Percentiles rank a stretch among this genome's conserved stretches.
phyloP scores from a whole-genome alignment of 257 asterid species.

The Prunella vulgaris region DNA sequence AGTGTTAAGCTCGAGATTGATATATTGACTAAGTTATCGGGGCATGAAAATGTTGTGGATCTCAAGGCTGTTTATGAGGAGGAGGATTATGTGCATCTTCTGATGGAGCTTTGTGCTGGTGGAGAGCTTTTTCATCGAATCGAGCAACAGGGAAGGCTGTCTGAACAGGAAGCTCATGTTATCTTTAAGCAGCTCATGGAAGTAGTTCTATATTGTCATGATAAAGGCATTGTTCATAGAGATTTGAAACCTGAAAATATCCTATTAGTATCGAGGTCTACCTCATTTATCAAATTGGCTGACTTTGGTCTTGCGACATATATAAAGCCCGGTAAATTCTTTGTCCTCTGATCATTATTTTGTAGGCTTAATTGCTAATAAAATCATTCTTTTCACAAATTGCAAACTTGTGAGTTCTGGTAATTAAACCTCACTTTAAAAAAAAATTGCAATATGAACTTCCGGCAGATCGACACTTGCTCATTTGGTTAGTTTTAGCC shows the following conservation, averaged over 20 bases:
- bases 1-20: conserved; percentile 63
- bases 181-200: conserved; percentile 50
- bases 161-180: conserved; percentile 39
- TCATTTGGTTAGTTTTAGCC: no score
- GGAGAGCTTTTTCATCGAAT: conserved; percentile 60
- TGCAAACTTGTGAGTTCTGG: not conserved
- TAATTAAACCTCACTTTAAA: no score
- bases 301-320: conserved; percentile 66
- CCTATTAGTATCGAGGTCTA: conserved; percentile 38
- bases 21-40: conserved; percentile 44
- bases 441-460: no score
- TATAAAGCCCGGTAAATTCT: conserved; percentile 34
- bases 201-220: conserved; percentile 52
- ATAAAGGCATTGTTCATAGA: conserved; percentile 47
- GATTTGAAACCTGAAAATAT: conserved; percentile 65
- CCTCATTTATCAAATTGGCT: conserved; percentile 55
- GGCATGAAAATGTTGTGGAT: conserved; percentile 55
- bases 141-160: conserved; percentile 44
- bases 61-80: conserved; percentile 64
- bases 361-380: no score
- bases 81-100: conserved; percentile 50
- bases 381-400: no score
- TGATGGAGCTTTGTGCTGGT: conserved; percentile 70
- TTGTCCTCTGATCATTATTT: not conserved
- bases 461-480: no score